Base-by-base conservation (phyloP, 495 filamentous ascomycete species). In the Aspergillus taichungensis region DNA sequence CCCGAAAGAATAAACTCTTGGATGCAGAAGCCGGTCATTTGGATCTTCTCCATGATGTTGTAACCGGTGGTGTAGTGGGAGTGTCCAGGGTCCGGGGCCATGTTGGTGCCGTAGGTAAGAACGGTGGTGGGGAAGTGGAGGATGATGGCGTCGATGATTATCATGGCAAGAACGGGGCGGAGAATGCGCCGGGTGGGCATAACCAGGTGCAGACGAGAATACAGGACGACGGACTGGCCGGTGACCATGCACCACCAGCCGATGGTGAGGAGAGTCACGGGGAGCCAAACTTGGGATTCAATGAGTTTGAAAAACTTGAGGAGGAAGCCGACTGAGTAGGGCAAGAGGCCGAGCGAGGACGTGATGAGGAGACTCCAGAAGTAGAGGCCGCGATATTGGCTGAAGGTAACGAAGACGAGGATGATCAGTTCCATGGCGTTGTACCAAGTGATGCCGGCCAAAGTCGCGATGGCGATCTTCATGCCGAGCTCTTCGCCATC, bases 161-260 rank as follows among this genome's bases (percentile, higher is more conserved):
- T 83, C 75, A 83, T 81, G 43, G 41, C 55, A 11, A 79, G 64
- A 0, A 83, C 70, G 29, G 62, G 58, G 13, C 73, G 69, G 3
- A 83, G 64, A 12, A 71, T 55, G 24, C 60, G 62, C n/a, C 61
- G 62, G 24, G 76, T 73, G 18, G 63, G 62, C 28, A 77, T 59
- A 32, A 86, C 67, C 34, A 84, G 62, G 52, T 84, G 77, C 5
- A 85, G 70, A n/a, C 82, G 74, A 3, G 80, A 84, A 62, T 79
- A 85, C 13, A 85, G 67, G 8, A 85, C 80, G 34, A 84, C 52
- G 5, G 78, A 78, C 56, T 84, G 80, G 12, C 79, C 80, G 0
- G 78, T 81, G 4, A 85, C 77, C 78, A 83, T 83, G 13, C 51
- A 53, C 44, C 67, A 76, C 82, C 80, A 85, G 12, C 81, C 80